A percentile compares a stretch with the other conserved stretches of the same genome.
Conservation (phyloP, 371 early-diverging fungal genomes). For the Phascolomyces articulosus region DNA sequence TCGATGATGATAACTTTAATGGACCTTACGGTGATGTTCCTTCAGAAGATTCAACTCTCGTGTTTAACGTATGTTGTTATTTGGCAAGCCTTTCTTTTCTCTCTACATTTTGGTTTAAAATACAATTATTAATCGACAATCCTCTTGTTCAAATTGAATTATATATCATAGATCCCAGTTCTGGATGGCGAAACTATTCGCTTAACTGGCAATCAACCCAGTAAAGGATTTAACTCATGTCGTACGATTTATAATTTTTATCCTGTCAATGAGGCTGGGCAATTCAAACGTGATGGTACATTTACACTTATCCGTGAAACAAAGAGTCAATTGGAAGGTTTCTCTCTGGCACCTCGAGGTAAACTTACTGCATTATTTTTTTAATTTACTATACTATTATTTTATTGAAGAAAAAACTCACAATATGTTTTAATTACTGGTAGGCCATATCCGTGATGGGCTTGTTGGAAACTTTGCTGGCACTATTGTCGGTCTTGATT, state of each 20-base stretch:
- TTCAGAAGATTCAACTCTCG: not conserved
- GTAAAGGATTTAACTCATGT: conserved; percentile 11
- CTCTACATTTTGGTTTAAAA: not conserved
- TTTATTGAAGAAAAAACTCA: too few species aligned
- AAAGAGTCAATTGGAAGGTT: conserved; percentile 19
- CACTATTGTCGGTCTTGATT: conserved; percentile 16
- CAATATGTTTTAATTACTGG: too few species aligned
- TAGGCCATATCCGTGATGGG: conserved; percentile 20
- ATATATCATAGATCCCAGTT: conserved; percentile 24
- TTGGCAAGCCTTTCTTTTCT: not conserved
- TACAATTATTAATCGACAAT: too few species aligned
- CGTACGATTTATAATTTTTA: conserved; percentile 27
- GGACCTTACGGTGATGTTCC: conserved; percentile 14
- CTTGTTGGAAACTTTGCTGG: conserved; percentile 26
- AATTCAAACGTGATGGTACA: conserved; percentile 5
- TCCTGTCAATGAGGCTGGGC: conserved; percentile 14
- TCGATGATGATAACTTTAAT: conserved; percentile 19
- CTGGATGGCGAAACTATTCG: conserved; percentile 4
- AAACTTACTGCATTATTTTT: not conserved
- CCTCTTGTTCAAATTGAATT: too few species aligned
- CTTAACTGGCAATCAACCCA: conserved; percentile 6
- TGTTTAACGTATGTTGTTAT: conserved; percentile 16
- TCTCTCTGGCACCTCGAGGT: conserved; percentile 27
- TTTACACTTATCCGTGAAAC: conserved; percentile 19
- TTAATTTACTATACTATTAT: not conserved